Base-by-base conservation (phyloP, 202 grass and related monocot species). In the Sporobolus alterniflorus region DNA sequence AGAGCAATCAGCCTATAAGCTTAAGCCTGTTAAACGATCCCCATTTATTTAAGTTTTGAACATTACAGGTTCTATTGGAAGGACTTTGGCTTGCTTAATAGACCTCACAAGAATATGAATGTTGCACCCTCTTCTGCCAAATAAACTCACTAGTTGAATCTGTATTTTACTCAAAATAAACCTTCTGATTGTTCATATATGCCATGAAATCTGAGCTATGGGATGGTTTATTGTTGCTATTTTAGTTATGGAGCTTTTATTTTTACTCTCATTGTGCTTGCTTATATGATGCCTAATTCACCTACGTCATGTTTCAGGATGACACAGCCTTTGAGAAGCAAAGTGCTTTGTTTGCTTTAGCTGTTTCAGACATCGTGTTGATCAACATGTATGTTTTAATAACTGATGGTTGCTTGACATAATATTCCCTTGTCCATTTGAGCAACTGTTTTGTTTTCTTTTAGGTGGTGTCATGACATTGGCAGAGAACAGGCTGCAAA, bases 391-490 rank as follows among this genome's bases (percentile, higher is more conserved):
- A 96, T 91, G 92, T 77, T 60, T 90, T 26, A 26, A 22, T 50
- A 41, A 71, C 33, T 36, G 15, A 61, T 67, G 69, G 39, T 56
- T 65, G 33, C 60, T 65, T 31, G 64, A 49, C 41, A 28, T 80
- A 64, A 71, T 64, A 68, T 67, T 76, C 31, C 15, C 28, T 79
- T 77, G 57, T 50, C 15, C 44, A 51, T 26, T 41, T 79, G 29
- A 76, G 32, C 34, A 59, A 75, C 63, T 17, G 12, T 75, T 84
- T 82, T 75, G 7, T 83, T 86, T 71, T 82, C 46, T 67, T 82
- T 71, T 90, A 98, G 96, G 96, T 98, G 96, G 96, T 98, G 96
- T 25, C 96, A 98, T 89, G 96, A 98, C 73, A 98, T 98, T 87
- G 93, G 96, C 26, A 90, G 91, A 90, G 92, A 98, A 83, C 92